Conservation (phyloP, 768 basidiomycete species). For the Auricularia cornea region DNA sequence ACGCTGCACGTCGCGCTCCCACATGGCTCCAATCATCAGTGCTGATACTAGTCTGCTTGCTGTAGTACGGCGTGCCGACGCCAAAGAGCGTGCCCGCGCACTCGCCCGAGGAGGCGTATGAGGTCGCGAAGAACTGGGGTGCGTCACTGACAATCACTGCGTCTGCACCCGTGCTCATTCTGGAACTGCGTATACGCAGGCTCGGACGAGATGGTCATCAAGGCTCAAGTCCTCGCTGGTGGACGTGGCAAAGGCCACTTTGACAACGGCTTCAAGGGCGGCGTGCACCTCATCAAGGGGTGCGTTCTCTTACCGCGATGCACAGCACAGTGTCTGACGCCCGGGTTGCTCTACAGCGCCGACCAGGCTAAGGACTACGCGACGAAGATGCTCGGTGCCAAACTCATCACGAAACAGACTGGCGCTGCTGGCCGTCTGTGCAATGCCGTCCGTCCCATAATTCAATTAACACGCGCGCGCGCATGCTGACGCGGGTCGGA, state of each 20-base stretch:
- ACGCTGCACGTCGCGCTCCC: slow-evolving; percentile 53
- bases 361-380: slow-evolving; percentile 84
- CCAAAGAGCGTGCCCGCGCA: slow-evolving; percentile 86
- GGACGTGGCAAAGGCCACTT: slow-evolving; percentile 98
- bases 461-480: too few species aligned
- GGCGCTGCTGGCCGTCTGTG: slow-evolving; percentile 87
- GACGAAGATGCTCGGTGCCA: slow-evolving; percentile 86
- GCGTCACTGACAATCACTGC: slow-evolving; percentile 16
- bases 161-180: slow-evolving; percentile 1
- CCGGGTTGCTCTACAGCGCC: slow-evolving; percentile 43
- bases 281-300: slow-evolving; percentile 92
- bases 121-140: slow-evolving; percentile 88
- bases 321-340: slow-evolving; percentile 1
- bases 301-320: slow-evolving; percentile 24
- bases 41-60: neutral
- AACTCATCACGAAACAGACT: slow-evolving; percentile 98
- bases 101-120: slow-evolving; percentile 79
- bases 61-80: slow-evolving; percentile 88
- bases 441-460: slow-evolving; percentile 64
- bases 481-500: neutral
- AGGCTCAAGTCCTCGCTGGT: slow-evolving; percentile 97
- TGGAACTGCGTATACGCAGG: slow-evolving; percentile 35
- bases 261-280: slow-evolving; percentile 91
- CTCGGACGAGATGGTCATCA: slow-evolving; percentile 79
- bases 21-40: neutral